Percentiles rank a stretch among this genome's conserved stretches.
Conservation (phyloP, 306 rosid species). For the Cicer arietinum region DNA sequence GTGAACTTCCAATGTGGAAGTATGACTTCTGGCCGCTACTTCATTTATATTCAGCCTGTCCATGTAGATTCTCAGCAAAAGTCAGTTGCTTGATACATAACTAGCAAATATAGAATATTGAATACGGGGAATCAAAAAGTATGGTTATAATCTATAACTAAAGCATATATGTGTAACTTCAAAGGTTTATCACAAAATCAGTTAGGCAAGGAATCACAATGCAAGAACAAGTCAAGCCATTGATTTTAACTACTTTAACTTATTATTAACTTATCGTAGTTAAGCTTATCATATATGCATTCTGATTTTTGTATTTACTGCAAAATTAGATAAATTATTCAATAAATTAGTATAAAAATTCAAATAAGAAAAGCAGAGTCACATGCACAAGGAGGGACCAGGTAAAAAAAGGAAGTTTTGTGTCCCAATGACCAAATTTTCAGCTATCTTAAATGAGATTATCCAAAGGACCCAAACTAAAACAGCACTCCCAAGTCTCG, state of each 20-base stretch:
- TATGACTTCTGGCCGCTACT: constrained; percentile 52
- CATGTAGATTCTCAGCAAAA: constrained; percentile 35
- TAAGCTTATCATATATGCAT: background rate
- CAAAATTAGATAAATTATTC: background rate
- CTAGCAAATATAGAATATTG: constrained; percentile 5
- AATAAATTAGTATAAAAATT: background rate
- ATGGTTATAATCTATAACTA: background rate
- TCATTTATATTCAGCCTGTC: constrained; percentile 61
- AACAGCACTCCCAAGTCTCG: constrained; percentile 5
- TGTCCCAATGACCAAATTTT: constrained; percentile 11
- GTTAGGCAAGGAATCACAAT: constrained; percentile 4
- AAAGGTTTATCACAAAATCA: constrained; percentile 13
- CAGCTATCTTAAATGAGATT: constrained; percentile 9
- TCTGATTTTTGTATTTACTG: constrained; percentile 23
- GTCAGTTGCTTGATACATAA: constrained; percentile 44
- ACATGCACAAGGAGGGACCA: background rate
- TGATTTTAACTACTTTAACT: constrained; percentile 13
- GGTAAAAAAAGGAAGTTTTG: constrained; percentile 9
- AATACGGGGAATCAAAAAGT: constrained; percentile 14
- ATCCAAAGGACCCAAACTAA: constrained; percentile 10
- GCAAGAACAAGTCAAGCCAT: constrained; percentile 13
- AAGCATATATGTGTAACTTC: constrained; percentile 38
- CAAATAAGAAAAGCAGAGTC: too few relatives aligned
- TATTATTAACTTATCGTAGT: constrained; percentile 19
- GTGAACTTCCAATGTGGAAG: constrained; percentile 57